Evolutionary conservation across 2,329 filamentous ascomycete genomes (phyloP).

Genomic region (Talaromyces pinophilus): DNA sequence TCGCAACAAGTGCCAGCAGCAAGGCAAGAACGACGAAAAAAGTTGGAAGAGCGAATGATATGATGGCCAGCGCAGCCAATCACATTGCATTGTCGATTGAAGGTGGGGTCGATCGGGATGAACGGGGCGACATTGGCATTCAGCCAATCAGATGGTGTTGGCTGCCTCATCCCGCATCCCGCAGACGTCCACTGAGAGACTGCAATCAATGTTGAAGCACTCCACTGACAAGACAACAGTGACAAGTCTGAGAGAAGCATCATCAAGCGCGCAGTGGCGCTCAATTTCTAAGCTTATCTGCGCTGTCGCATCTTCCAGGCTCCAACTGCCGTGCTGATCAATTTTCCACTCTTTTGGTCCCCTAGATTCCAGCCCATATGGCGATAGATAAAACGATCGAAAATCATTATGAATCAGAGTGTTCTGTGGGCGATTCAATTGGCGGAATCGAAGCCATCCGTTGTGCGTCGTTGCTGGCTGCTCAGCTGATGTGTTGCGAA

Average conservation of each 20-base stretch:
- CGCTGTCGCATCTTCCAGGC: neutral
- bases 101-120: slow-evolving; percentile 1
- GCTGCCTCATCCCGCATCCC: neutral
- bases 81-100: neutral
- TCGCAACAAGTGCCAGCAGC: neutral
- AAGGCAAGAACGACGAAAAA: slow-evolving; percentile 1
- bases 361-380: neutral
- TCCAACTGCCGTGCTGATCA: neutral
- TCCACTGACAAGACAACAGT: neutral
- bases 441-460: neutral
- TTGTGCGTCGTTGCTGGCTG: neutral
- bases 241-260: too few species aligned
- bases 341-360: neutral
- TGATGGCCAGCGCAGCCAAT: slow-evolving; percentile 1
- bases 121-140: neutral
- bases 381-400: neutral
- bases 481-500: neutral
- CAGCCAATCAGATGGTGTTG: neutral
- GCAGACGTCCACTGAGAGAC: too few species aligned
- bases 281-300: neutral
- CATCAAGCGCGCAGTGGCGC: neutral
- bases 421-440: neutral
- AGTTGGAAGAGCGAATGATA: slow-evolving; percentile 19
- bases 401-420: neutral
- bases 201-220: slow-evolving; percentile 7